Base-by-base conservation (phyloP, 768 basidiomycete species). In the Jaapia argillacea region DNA sequence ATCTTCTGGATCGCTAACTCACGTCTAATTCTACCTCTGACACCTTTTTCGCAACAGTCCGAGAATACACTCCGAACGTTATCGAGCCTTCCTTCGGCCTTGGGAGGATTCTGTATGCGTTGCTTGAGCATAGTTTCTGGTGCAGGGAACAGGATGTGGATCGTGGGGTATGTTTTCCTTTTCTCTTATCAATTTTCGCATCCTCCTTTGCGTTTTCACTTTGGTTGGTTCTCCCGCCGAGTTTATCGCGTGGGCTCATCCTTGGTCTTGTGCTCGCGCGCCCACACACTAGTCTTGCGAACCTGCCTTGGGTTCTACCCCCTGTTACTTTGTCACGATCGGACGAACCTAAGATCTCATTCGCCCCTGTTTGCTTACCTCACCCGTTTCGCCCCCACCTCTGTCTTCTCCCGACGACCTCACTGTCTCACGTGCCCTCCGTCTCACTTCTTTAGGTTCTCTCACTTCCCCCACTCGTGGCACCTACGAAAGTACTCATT, bases 1-100 rank as follows among this genome's bases (percentile, higher is more conserved):
- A n/a, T n/a, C n/a, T n/a, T n/a, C n/a, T n/a, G n/a, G n/a, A n/a
- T n/a, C n/a, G n/a, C n/a, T n/a, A n/a, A n/a, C n/a, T n/a, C n/a
- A n/a, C n/a, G n/a, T n/a, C n/a, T n/a, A n/a, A n/a, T n/a, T n/a
- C n/a, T n/a, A n/a, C n/a, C n/a, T n/a, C n/a, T n/a, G n/a, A n/a
- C n/a, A n/a, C n/a, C n/a, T n/a, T n/a, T n/a, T n/a, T n/a, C n/a
- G n/a, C n/a, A n/a, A n/a, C 57, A 96, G 92, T 89, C 51, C 88
- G 94, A 51, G 93, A 97, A 65, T 96, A 75, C 65, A 90, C 81
- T 44, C 96, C 94, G 27, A 98, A 97, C 63, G 96, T 99, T 62
- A 94, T 98, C 60, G 94, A 97, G 61, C 93, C 96, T 20, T 99
- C 96, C 3, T 96, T 97, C 64, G 94, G 96, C 47, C 78, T 98